A percentile compares a stretch with the other conserved stretches of the same genome.
These are phyloP conservation scores for Vitis cinerea DNA, from an alignment of 164 flowering plant genomes.

Conservation along the genomic window DNA sequence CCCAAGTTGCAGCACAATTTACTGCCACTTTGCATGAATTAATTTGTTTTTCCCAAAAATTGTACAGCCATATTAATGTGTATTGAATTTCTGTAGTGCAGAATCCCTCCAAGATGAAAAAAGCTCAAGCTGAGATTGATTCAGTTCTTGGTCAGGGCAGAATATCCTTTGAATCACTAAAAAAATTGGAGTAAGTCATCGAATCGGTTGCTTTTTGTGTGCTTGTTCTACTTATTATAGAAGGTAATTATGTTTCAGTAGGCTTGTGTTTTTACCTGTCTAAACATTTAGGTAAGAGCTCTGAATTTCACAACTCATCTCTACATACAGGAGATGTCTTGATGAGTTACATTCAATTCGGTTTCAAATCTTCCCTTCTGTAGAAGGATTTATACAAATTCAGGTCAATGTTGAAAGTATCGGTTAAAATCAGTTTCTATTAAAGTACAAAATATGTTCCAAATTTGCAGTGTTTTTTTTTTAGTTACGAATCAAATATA, in stretches of 20 bases:
- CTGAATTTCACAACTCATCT: background rate
- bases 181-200: slow-evolving; percentile 69
- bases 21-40: no score
- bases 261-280: background rate
- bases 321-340: no score
- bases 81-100: slow-evolving; percentile 30
- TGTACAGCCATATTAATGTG: slow-evolving; percentile 5
- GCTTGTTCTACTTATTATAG: background rate
- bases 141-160: slow-evolving; percentile 61
- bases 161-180: slow-evolving; percentile 61
- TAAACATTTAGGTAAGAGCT: background rate
- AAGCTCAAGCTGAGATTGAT: slow-evolving; percentile 92
- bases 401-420: no score
- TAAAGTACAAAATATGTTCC: no score
- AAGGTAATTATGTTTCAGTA: background rate
- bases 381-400: no score
- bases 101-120: slow-evolving; percentile 87
- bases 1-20: background rate
- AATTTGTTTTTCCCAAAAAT: background rate
- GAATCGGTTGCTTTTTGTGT: background rate
- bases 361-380: no score
- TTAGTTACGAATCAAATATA: no score
- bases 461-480: no score
- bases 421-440: no score
- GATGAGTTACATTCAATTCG: no score